phyloP scores from a whole-genome alignment of 768 basidiomycete genomes.

The Trametes cingulata region DNA sequence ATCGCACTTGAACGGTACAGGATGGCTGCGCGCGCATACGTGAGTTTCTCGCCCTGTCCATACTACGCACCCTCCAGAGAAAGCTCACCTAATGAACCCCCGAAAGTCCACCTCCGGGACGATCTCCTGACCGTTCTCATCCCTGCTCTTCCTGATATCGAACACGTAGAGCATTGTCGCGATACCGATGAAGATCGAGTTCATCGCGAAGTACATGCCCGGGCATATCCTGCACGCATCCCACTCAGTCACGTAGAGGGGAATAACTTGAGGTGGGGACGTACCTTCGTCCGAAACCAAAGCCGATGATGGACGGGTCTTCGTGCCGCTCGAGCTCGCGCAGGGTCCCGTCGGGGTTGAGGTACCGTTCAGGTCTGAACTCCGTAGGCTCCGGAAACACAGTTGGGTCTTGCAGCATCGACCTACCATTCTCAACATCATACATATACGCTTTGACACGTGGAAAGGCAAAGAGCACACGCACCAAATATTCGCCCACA shows the following conservation, averaged over 20 bases:
- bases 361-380: slow-evolving; percentile 34
- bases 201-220: slow-evolving; percentile 31
- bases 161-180: slow-evolving; percentile 29
- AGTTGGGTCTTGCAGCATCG: slow-evolving; percentile 31
- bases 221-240: slow-evolving; percentile 30
- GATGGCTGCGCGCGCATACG: slow-evolving; percentile 6
- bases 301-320: slow-evolving; percentile 23
- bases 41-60: neutral
- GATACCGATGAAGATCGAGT: slow-evolving; percentile 30
- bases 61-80: neutral
- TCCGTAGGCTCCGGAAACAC: slow-evolving; percentile 27
- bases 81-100: slow-evolving; percentile 21
- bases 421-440: slow-evolving; percentile 26
- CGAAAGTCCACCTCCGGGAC: slow-evolving; percentile 26
- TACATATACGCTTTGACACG: neutral
- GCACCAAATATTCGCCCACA: slow-evolving; percentile 36
- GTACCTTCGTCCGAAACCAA: slow-evolving; percentile 28
- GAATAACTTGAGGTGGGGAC: neutral
- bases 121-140: slow-evolving; percentile 26
- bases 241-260: neutral
- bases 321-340: slow-evolving; percentile 20
- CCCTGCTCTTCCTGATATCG: slow-evolving; percentile 25
- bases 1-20: slow-evolving; percentile 20
- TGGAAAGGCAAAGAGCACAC: neutral
- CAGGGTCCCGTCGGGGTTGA: slow-evolving; percentile 12